These are phyloP conservation scores for Lyophyllum atratum DNA, from an alignment of 768 basidiomycete genomes.

Conservation along the genomic window DNA sequence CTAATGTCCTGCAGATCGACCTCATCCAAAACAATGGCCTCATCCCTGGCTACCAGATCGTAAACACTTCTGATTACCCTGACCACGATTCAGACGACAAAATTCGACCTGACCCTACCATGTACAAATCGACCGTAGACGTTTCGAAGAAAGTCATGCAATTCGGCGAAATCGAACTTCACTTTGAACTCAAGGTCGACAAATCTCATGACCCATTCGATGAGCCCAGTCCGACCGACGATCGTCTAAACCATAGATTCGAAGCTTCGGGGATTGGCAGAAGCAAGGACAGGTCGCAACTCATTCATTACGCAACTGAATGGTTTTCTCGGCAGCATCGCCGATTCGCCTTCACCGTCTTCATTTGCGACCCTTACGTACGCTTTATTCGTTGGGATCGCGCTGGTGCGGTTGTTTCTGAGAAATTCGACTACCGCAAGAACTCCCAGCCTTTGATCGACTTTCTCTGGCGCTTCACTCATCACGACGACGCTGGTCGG, in stretches of 20 bases:
- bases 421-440: slow-evolving; percentile 23
- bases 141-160: slow-evolving; percentile 1
- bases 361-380: slow-evolving; percentile 22
- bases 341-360: slow-evolving; percentile 27
- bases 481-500: slow-evolving; percentile 16
- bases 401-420: slow-evolving; percentile 31
- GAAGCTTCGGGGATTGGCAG: neutral
- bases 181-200: slow-evolving; percentile 19
- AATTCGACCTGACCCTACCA: slow-evolving; percentile 5
- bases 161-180: slow-evolving; percentile 11
- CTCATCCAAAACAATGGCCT: slow-evolving; percentile 2
- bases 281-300: slow-evolving; percentile 20
- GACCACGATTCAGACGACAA: neutral
- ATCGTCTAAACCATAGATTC: neutral
- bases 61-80: slow-evolving; percentile 11
- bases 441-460: slow-evolving; percentile 22
- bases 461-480: slow-evolving; percentile 31
- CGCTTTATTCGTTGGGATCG: slow-evolving; percentile 37
- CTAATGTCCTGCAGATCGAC: neutral
- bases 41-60: slow-evolving; percentile 10
- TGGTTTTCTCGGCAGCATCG: slow-evolving; percentile 29
- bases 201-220: slow-evolving; percentile 13
- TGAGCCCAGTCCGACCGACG: neutral
- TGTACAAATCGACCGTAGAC: slow-evolving; percentile 5
- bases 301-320: slow-evolving; percentile 23